Percentiles rank a stretch among this genome's conserved stretches.
Evolutionary conservation across 306 rosid species (phyloP).

Genomic region (Dicorynia guianensis): DNA sequence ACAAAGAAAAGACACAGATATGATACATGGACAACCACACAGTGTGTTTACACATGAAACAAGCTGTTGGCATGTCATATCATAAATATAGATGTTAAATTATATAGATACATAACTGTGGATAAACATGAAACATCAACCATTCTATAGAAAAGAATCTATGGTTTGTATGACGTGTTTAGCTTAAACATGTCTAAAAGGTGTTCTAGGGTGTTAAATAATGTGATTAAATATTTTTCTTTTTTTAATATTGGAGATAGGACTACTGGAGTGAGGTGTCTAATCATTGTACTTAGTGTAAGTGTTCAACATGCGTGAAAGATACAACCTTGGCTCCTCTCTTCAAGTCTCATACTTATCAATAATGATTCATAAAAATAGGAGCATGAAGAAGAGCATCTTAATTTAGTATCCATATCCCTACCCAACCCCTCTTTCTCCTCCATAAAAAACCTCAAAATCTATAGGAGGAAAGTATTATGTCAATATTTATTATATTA

Average conservation of each 20-base stretch:
- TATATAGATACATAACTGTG: no score
- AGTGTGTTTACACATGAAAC: background rate
- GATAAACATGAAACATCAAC: background rate
- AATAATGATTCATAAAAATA: no score
- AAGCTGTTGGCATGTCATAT: background rate
- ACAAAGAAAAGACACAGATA: background rate
- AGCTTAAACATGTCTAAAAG: background rate
- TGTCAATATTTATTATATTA: constrained; percentile 14
- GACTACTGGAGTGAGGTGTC: no score
- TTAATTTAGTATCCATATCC: no score
- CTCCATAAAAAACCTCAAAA: background rate
- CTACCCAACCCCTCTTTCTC: no score
- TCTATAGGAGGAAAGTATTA: background rate
- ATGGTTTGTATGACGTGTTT: background rate
- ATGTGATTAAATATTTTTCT: no score
- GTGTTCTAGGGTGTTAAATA: background rate
- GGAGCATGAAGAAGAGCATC: no score
- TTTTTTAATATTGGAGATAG: no score
- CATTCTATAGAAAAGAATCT: background rate
- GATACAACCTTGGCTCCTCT: no score
- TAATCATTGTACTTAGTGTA: no score
- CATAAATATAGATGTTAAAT: background rate
- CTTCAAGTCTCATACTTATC: no score
- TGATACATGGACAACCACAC: background rate
- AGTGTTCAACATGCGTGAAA: no score